Conservation (phyloP, 2,329 filamentous ascomycete species). For the Penicillium expansum region DNA sequence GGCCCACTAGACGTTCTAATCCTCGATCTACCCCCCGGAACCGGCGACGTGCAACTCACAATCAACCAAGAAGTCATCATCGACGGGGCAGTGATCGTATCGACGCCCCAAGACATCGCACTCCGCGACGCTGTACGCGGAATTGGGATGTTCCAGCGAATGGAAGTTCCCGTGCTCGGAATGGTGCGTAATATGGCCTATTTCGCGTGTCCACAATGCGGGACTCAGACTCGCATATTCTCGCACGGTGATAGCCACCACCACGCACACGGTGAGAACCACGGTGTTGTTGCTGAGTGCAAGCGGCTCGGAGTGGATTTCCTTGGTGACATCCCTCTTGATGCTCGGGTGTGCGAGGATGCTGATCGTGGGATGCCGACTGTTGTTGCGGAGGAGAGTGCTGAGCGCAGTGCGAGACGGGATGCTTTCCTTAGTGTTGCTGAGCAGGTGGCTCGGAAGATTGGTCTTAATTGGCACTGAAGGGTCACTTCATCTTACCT, state of each 20-base stretch:
- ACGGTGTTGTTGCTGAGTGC: constrained; percentile 67
- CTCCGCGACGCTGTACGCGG: constrained; percentile 90
- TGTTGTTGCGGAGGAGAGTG: constrained; percentile 74
- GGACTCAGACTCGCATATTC: constrained; percentile 72
- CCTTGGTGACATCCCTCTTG: constrained; percentile 83
- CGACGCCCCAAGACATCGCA: constrained; percentile 89
- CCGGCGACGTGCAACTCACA: constrained; percentile 93
- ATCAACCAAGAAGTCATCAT: constrained; percentile 92
- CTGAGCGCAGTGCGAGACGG: constrained; percentile 62
- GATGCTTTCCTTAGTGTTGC: constrained; percentile 71
- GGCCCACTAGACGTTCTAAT: constrained; percentile 83
- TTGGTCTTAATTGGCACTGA: constrained; percentile 43
- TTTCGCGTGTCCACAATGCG: constrained; percentile 77
- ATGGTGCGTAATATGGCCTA: constrained; percentile 91
- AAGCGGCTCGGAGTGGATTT: constrained; percentile 71
- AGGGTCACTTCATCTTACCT: not conserved
- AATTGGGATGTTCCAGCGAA: constrained; percentile 87
- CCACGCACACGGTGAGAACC: constrained; percentile 43
- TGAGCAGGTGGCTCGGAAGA: constrained; percentile 47
- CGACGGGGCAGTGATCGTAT: constrained; percentile 79
- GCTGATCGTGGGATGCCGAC: constrained; percentile 85
- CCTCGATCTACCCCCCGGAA: constrained; percentile 88
- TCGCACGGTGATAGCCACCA: constrained; percentile 45
- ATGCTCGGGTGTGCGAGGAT: constrained; percentile 81
- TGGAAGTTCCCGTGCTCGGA: constrained; percentile 73